Evolutionary conservation across 164 flowering plant species (phyloP).

Genomic region (Dillenia suffruticosa): DNA sequence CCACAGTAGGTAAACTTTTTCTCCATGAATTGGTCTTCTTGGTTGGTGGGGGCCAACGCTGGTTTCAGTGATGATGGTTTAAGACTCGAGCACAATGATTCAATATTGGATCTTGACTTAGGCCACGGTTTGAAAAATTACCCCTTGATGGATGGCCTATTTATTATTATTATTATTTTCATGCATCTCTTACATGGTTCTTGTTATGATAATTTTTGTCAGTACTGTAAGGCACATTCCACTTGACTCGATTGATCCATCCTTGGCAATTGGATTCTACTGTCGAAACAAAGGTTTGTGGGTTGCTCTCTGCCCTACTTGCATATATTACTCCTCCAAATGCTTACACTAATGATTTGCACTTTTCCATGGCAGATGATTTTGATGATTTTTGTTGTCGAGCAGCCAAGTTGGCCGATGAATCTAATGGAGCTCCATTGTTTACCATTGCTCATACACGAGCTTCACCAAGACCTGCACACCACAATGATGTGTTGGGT

Average conservation of each 20-base stretch:
- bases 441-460: constrained; percentile 58
- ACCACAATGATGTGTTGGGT: constrained; percentile 13
- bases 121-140: neutral
- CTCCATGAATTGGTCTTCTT: too few species aligned
- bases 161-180: neutral
- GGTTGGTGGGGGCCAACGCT: too few species aligned
- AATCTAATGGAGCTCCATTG: constrained; percentile 83
- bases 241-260: constrained; percentile 77
- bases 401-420: constrained; percentile 64
- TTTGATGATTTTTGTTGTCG: constrained; percentile 80
- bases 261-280: constrained; percentile 90
- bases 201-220: constrained; percentile 7
- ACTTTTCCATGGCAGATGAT: constrained; percentile 50
- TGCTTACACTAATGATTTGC: too few species aligned
- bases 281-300: constrained; percentile 72
- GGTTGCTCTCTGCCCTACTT: neutral
- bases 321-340: too few species aligned
- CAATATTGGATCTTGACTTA: too few species aligned
- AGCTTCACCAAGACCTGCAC: constrained; percentile 17
- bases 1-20: constrained; percentile 65
- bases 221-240: constrained; percentile 59
- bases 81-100: too few species aligned
- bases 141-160: neutral
- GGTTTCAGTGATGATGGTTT: neutral
- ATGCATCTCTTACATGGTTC: neutral